These are phyloP conservation scores for Brassica rapa DNA, from an alignment of 345 rosid species.

Conservation along the genomic window DNA sequence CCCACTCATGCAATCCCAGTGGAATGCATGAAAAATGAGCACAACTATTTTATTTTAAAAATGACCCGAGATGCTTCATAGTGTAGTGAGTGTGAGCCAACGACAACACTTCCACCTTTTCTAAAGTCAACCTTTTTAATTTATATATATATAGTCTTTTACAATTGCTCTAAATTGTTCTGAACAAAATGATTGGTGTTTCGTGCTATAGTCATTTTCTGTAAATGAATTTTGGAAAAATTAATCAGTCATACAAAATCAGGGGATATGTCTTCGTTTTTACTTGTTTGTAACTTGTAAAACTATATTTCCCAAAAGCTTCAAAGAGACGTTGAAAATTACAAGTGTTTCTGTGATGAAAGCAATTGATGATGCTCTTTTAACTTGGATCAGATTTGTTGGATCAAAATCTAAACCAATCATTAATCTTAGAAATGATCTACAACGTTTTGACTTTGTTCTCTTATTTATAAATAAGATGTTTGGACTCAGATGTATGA, in stretches of 20 bases:
- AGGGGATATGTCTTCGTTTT: background rate
- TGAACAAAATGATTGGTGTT: background rate
- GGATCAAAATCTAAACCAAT: background rate
- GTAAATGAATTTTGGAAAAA: background rate
- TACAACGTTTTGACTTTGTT: background rate
- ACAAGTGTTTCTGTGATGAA: background rate
- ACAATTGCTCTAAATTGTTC: conserved; percentile 7
- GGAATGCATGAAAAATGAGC: conserved; percentile 35
- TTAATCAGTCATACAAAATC: background rate
- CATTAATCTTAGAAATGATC: background rate
- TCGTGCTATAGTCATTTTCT: conserved; percentile 1
- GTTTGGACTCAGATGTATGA: background rate
- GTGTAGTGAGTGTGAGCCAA: conserved; percentile 38
- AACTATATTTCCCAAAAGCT: background rate
- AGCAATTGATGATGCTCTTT: background rate
- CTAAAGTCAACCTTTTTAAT: conserved; percentile 36
- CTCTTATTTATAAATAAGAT: background rate
- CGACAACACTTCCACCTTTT: conserved; percentile 37
- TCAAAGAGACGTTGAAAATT: conserved; percentile 2
- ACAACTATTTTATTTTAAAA: background rate
- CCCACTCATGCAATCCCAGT: conserved; percentile 36
- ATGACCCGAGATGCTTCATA: background rate
- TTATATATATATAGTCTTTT: background rate
- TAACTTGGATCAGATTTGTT: background rate
- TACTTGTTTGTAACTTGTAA: background rate